Evolutionary conservation across 768 basidiomycete genomes (phyloP).

Genomic region (Coprinellus aureogranulatus): DNA sequence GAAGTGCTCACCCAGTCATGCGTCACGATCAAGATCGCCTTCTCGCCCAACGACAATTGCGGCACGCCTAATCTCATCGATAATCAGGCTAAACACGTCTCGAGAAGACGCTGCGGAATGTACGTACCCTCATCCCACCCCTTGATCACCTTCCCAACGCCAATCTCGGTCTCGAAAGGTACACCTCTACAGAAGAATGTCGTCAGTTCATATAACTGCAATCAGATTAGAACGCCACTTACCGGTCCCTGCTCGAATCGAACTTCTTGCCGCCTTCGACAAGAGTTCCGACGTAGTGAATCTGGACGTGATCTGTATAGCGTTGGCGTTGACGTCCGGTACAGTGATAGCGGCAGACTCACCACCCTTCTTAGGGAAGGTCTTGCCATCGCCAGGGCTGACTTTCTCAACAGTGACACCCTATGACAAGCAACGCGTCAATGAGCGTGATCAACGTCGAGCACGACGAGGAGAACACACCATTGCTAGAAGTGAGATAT

Average conservation of each 20-base stretch:
- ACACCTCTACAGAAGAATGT: constrained; percentile 35
- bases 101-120: not conserved
- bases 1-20: constrained; percentile 70
- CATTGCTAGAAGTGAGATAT: not conserved
- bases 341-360: constrained; percentile 27
- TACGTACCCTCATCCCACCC: constrained; percentile 86
- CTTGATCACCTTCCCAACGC: constrained; percentile 79
- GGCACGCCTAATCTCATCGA: constrained; percentile 56
- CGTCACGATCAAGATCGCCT: constrained; percentile 61
- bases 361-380: constrained; percentile 73
- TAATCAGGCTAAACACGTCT: constrained; percentile 13
- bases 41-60: constrained; percentile 73
- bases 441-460: constrained; percentile 32
- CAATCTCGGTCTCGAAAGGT: constrained; percentile 71
- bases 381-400: constrained; percentile 57
- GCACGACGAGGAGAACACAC: constrained; percentile 15
- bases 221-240: constrained; percentile 21
- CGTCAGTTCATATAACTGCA: not conserved
- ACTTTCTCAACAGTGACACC: constrained; percentile 68
- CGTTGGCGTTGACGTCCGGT: constrained; percentile 1
- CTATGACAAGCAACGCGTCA: constrained; percentile 33
- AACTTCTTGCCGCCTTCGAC: constrained; percentile 54
- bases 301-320: constrained; percentile 59
- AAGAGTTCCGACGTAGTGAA: constrained; percentile 81
- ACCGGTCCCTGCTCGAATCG: constrained; percentile 81